Evolutionary conservation across 305 asterid species (phyloP), one percentile per base, ranked within the genome.

Genomic region (Stenogyne calaminthoides): DNA sequence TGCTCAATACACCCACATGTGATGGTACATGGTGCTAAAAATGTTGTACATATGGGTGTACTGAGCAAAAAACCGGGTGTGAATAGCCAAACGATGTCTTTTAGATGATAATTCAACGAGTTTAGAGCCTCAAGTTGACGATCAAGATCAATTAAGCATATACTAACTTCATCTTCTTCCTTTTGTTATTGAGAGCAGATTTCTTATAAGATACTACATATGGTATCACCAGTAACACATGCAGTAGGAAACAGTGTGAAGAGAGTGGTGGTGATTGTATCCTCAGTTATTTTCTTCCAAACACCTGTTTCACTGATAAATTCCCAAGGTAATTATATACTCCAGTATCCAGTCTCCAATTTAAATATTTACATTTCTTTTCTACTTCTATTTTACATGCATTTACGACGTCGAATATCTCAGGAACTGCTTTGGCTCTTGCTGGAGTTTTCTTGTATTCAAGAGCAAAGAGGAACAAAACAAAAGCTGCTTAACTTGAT

Each of bases 161-260:
- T 47, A 7, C 55, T 47, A 49, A 60, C 19, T 61, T 37, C 20
- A 19, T 49, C 9, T 71, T 19, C 22, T 69, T 67, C 47, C 6
- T 54, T 54, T 10, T 70, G 56, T 51, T 51, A 19, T 7, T 27
- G 36, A 10, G 73, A 70, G 76, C 88, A 93, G 98, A 90, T 91
- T 72, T 91, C 98, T 9, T 93, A 93, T 60, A 76, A 74, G 85
- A 89, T 93, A 78, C 76, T 93, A 55, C 84, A 81, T 77, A 86
- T 79, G 93, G 95, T 93, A 7, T 89, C 97, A 15, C 92, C 97
- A 4, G 96, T 93, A 63, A 91, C 96, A 20, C 97, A 93, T 52
- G 91, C 98, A 4, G 97, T 93, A 11, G 97, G 97, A 55, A 91
- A 93, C 83, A 84, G 97, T 72, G 86, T 84, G 80, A 93, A 93